Evolutionary conservation across 768 basidiomycete genomes (phyloP).

Genomic region (Rhizopogon roseolus): DNA sequence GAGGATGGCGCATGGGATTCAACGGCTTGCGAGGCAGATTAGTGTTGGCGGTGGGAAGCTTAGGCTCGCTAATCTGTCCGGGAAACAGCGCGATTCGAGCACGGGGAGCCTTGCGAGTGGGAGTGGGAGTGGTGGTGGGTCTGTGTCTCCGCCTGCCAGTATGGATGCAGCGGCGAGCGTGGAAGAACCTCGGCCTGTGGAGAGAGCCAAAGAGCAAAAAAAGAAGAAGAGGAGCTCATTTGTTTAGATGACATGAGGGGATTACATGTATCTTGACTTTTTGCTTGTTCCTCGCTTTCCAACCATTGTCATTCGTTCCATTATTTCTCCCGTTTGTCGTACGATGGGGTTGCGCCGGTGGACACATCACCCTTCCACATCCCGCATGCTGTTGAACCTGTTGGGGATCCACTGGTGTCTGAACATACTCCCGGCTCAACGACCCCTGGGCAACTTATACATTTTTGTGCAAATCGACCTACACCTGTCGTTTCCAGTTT

Average conservation of each 20-base stretch:
- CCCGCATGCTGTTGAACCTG: too few relatives aligned
- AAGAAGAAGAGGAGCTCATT: slow-evolving; percentile 59
- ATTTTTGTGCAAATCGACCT: too few relatives aligned
- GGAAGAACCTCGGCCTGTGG: slow-evolving; percentile 37
- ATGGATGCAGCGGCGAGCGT: slow-evolving; percentile 16
- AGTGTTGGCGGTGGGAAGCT: slow-evolving; percentile 37
- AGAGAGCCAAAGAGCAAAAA: slow-evolving; percentile 38
- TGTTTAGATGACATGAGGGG: slow-evolving; percentile 28
- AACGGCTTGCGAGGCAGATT: slow-evolving; percentile 70
- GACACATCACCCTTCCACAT: too few relatives aligned
- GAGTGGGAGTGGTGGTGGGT: not conserved
- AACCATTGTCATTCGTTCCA: too few relatives aligned
- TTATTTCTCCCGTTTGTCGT: too few relatives aligned
- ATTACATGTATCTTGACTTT: too few relatives aligned
- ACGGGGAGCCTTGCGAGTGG: not conserved
- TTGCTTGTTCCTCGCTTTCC: not conserved
- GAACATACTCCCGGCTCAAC: too few relatives aligned
- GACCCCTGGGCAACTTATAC: too few relatives aligned
- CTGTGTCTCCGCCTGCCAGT: not conserved
- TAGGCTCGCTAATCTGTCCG: slow-evolving; percentile 16
- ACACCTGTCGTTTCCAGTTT: too few relatives aligned
- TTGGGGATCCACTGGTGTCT: too few relatives aligned
- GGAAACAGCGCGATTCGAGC: slow-evolving; percentile 24
- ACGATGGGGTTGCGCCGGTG: too few relatives aligned
- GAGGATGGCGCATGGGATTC: slow-evolving; percentile 33